Conservation (phyloP, 202 grass and related monocot species). For the Setaria viridis region DNA sequence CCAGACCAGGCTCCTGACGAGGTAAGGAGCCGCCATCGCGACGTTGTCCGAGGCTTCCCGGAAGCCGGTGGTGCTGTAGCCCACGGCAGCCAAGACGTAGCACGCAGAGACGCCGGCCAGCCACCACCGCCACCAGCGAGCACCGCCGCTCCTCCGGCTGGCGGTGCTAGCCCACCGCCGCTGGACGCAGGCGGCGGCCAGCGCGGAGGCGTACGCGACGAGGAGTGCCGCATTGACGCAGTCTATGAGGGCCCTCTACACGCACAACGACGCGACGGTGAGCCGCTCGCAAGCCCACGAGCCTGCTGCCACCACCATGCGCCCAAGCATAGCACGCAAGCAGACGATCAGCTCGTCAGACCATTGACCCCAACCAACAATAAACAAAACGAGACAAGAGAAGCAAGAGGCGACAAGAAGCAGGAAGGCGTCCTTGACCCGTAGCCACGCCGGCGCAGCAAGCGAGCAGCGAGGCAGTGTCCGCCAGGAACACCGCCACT, state of each 20-base stretch:
- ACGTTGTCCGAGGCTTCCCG: background rate
- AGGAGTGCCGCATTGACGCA: slow-evolving; percentile 59
- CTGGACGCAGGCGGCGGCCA: slow-evolving; percentile 42
- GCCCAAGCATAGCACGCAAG: background rate
- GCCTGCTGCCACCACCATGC: slow-evolving; percentile 34
- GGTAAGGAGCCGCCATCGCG: slow-evolving; percentile 25
- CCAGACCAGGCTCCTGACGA: slow-evolving; percentile 65
- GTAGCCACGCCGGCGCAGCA: slow-evolving; percentile 47
- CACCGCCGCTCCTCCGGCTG: background rate
- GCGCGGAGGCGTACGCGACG: slow-evolving; percentile 43
- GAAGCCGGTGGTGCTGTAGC: slow-evolving; percentile 49
- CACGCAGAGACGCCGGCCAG: slow-evolving; percentile 54
- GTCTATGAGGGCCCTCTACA: slow-evolving; percentile 74
- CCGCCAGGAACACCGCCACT: slow-evolving; percentile 18
- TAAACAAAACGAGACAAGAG: background rate
- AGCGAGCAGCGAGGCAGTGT: slow-evolving; percentile 40
- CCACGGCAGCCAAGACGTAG: slow-evolving; percentile 46
- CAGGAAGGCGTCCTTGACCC: background rate
- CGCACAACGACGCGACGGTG: slow-evolving; percentile 59
- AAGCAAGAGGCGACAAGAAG: background rate
- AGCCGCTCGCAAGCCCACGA: slow-evolving; percentile 48
- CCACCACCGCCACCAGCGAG: slow-evolving; percentile 27
- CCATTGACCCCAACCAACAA: background rate
- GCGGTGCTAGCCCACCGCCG: background rate
- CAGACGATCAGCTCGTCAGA: background rate